Evolutionary conservation across 768 basidiomycete species (phyloP), one percentile per base, ranked within the genome.

Genomic region (Sistotremastrum suecicum): DNA sequence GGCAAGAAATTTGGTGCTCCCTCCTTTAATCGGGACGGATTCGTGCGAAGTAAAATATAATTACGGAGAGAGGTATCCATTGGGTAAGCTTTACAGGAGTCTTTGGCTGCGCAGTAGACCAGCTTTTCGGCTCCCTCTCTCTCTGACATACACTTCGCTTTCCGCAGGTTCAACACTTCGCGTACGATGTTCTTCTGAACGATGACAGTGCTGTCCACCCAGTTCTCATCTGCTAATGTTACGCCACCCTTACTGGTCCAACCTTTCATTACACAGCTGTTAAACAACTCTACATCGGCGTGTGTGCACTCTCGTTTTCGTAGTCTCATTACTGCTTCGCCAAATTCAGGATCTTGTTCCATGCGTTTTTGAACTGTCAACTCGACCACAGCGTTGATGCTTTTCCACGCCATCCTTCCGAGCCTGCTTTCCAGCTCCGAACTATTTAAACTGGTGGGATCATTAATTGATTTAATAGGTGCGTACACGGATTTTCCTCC

Each of bases 401-500:
- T 36, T 44, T 53, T 53, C 48, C 48, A 54, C n/a, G 53, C 51
- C 7, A 60, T 12, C 10, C 42, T 31, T n/a, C n/a, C n/a, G n/a
- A n/a, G n/a, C n/a, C n/a, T n/a, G n/a, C n/a, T n/a, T n/a, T n/a
- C n/a, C n/a, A n/a, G n/a, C n/a, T n/a, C n/a, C n/a, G n/a, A n/a
- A n/a, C n/a, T n/a, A n/a, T n/a, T n/a, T n/a, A n/a, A n/a, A n/a
- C n/a, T n/a, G n/a, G n/a, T n/a, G n/a, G n/a, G n/a, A n/a, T n/a
- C n/a, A n/a, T n/a, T n/a, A n/a, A n/a, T n/a, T n/a, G n/a, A n/a
- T n/a, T n/a, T 7, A 1, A 62, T 59, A 3, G 62, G 55, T 0
- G 29, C 29, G 39, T 60, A 65, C 8, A 66, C 33, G 5, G 63
- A 50, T 7, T 34, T 49, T 0, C 59, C 62, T 3, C 45, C 42